Evolutionary conservation across 2,329 filamentous ascomycete species (phyloP), one percentile per base, ranked within the genome.

Genomic region (Penicillium sp.): DNA sequence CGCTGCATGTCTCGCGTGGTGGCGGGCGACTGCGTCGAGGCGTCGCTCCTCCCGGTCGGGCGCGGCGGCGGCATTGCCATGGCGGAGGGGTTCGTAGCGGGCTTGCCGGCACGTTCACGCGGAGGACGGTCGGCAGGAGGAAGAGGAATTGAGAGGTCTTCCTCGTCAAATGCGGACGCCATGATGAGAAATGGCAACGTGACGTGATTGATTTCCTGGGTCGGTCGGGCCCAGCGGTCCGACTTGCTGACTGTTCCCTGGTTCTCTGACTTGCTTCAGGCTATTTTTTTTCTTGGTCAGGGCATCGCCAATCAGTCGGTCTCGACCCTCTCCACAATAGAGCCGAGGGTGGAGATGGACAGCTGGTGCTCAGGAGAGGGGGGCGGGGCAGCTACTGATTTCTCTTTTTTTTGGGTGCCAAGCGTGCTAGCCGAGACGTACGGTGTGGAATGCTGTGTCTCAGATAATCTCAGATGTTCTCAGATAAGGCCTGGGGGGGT

Each of bases 81-180:
- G 50, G 65, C 69, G 55, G 70, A 61, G 40, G 63, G 59, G 51
- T 68, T 70, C 13, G 63, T 54, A 50, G 3, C 47, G 36, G 61
- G 45, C 42, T 57, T 56, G 49, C 46, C 57, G 51, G 60, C 40
- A 49, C 58, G 59, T 42, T 68, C 62, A 56, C 63, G 67, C 35
- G 55, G 62, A 46, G 54, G 64, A 58, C 57, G 64, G 47, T 67
- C 65, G 55, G 64, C 60, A 47, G 68, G 52, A 48, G 66, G 62
- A 60, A 90, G 78, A 63, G 87, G 88, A 70, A 92, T 88, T 73
- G 88, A 88, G 60, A 92, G 84, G 76, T 92, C 88, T 77, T 90
- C 88, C 71, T 91, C 88, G 69, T 92, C 87, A 71, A 88, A 88
- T 63, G 70, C 69, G 54, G 70, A 69, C 50, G 70, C 70, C 70